Evolutionary conservation across 495 filamentous ascomycete species (phyloP).

Genomic region (Aeminium ludgeri): DNA sequence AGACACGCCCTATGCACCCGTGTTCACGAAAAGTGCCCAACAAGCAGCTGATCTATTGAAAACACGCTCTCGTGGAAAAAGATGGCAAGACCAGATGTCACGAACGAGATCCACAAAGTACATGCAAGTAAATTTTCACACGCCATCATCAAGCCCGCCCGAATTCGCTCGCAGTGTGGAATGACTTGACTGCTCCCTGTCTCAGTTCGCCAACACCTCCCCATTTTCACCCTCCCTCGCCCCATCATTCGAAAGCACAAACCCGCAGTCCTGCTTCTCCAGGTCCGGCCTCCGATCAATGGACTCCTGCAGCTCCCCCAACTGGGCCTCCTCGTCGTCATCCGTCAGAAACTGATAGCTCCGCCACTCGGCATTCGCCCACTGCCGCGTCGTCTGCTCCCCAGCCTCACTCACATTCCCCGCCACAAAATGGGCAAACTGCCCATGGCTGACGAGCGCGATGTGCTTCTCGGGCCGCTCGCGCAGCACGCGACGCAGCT

Average conservation of each 20-base stretch:
- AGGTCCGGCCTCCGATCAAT: neutral
- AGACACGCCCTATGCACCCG: too few species aligned
- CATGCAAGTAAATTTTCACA: too few species aligned
- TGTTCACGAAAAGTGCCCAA: too few species aligned
- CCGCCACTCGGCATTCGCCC: slow-evolving; percentile 4
- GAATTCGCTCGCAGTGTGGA: too few species aligned
- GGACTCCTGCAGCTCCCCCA: slow-evolving; percentile 1
- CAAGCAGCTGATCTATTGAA: too few species aligned
- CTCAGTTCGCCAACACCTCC: neutral
- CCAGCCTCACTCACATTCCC: slow-evolving; percentile 1
- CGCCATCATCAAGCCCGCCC: too few species aligned
- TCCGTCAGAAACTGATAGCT: neutral
- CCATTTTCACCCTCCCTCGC: neutral
- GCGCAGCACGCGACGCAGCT: neutral
- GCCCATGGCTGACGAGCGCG: slow-evolving; percentile 1
- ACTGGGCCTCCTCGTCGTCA: slow-evolving; percentile 1
- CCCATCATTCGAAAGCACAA: neutral
- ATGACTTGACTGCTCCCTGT: too few species aligned
- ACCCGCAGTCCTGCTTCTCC: neutral
- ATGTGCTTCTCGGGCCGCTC: slow-evolving; percentile 3
- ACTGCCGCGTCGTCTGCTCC: slow-evolving; percentile 1
- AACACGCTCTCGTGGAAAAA: too few species aligned
- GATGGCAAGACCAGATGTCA: too few species aligned
- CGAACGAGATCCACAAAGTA: too few species aligned
- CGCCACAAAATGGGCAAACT: neutral